Conservation (phyloP, 2,329 filamentous ascomycete genomes). For the Aspergillus pseudoglaucus region DNA sequence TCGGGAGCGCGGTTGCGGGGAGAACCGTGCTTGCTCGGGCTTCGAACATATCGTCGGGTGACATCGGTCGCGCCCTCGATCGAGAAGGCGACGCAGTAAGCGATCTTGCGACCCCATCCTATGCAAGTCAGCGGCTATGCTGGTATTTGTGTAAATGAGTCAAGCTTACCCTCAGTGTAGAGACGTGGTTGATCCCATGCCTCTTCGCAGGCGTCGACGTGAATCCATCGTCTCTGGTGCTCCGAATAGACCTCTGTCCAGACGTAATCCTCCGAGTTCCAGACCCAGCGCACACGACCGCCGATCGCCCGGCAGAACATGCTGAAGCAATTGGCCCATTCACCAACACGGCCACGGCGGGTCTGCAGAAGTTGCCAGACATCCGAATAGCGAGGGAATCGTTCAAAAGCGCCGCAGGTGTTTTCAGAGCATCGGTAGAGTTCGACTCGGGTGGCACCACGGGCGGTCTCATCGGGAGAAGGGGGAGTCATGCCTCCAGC, state of each 20-base stretch:
- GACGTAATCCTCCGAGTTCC: constrained; percentile 95
- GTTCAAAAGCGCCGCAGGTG: constrained; percentile 70
- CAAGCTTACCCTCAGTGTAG: constrained; percentile 68
- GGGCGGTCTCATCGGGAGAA: constrained; percentile 80
- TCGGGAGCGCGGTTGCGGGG: constrained; percentile 76
- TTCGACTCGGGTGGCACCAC: constrained; percentile 80
- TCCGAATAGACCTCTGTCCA: constrained; percentile 98
- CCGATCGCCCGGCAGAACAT: constrained; percentile 95
- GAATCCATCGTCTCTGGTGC: constrained; percentile 90
- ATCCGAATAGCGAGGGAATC: constrained; percentile 91
- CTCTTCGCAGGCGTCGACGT: constrained; percentile 91
- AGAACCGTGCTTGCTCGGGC: constrained; percentile 52
- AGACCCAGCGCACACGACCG: constrained; percentile 89
- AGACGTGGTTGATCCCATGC: constrained; percentile 90
- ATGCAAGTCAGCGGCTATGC: constrained; percentile 4
- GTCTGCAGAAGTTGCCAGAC: constrained; percentile 89
- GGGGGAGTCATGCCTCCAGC: constrained; percentile 77
- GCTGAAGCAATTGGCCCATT: constrained; percentile 98
- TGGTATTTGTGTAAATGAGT: neutral
- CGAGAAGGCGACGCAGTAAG: constrained; percentile 94
- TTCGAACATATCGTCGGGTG: constrained; percentile 57
- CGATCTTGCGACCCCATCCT: constrained; percentile 93
- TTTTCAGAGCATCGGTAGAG: constrained; percentile 77
- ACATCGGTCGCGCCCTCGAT: constrained; percentile 71
- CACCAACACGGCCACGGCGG: constrained; percentile 75